These are phyloP conservation scores for Myxozyma geophila DNA, from an alignment of 805 yeast genomes.

Conservation along the genomic window DNA sequence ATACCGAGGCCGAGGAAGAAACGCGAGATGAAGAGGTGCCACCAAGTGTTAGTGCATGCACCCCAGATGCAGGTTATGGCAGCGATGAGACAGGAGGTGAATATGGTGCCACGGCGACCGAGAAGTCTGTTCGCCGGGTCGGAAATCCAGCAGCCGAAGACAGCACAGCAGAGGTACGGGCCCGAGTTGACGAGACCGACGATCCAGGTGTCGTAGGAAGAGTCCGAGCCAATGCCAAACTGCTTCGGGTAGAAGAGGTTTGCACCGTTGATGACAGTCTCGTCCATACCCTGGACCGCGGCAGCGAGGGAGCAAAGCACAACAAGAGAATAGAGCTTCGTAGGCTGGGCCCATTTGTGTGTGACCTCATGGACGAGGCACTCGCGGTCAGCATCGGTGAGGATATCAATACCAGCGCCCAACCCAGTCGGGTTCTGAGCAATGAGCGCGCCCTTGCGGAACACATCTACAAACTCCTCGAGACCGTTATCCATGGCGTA, in stretches of 20 bases:
- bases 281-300: slow-evolving; percentile 78
- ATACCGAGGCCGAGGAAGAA: slow-evolving; percentile 66
- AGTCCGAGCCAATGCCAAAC: slow-evolving; percentile 51
- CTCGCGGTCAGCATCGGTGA: slow-evolving; percentile 45
- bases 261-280: slow-evolving; percentile 72
- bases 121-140: slow-evolving; percentile 55
- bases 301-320: slow-evolving; percentile 68
- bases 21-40: slow-evolving; percentile 63
- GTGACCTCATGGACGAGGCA: slow-evolving; percentile 51
- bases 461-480: slow-evolving; percentile 39
- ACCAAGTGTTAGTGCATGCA: slow-evolving; percentile 64
- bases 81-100: slow-evolving; percentile 61
- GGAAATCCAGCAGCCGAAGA: slow-evolving; percentile 60
- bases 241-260: slow-evolving; percentile 56
- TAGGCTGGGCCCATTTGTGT: slow-evolving; percentile 54
- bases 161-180: slow-evolving; percentile 65
- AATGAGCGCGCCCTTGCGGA: slow-evolving; percentile 57
- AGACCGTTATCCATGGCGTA: slow-evolving; percentile 42
- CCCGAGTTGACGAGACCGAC: slow-evolving; percentile 67
- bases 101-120: slow-evolving; percentile 67
- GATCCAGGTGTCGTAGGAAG: slow-evolving; percentile 46
- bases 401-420: slow-evolving; percentile 49
- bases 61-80: slow-evolving; percentile 67
- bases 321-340: slow-evolving; percentile 52
- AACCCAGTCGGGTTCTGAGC: slow-evolving; percentile 55